phyloP scores from a whole-genome alignment of 164 flowering plant genomes.

The Sextonia rubra region DNA sequence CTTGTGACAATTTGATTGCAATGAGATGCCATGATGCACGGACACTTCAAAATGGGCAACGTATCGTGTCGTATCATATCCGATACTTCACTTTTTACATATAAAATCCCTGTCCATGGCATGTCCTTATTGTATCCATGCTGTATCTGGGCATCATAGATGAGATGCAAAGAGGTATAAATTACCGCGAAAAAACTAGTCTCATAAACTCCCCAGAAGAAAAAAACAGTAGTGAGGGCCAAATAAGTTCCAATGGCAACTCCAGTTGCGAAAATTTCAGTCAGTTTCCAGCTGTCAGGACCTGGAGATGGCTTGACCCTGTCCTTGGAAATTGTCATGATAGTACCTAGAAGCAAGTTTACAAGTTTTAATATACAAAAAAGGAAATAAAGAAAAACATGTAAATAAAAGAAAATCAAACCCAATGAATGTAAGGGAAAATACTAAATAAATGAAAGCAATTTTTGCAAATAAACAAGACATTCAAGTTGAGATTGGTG shows the following conservation, averaged over 20 bases:
- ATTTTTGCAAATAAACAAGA: neutral
- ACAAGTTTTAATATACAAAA: neutral
- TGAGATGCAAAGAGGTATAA: neutral
- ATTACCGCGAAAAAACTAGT: slow-evolving; percentile 52
- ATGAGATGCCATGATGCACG: no score
- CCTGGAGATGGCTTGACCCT: slow-evolving; percentile 68
- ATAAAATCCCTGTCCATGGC: no score
- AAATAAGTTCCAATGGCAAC: slow-evolving; percentile 49
- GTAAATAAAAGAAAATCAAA: no score
- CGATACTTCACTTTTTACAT: no score
- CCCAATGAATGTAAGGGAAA: neutral
- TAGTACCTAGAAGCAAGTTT: slow-evolving; percentile 42
- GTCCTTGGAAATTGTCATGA: slow-evolving; percentile 76
- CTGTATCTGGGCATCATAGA: no score
- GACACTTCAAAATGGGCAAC: no score
- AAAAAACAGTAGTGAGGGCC: slow-evolving; percentile 53
- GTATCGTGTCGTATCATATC: no score
- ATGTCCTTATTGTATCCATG: no score
- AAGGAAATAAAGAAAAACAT: no score
- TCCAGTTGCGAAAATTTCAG: slow-evolving; percentile 66
- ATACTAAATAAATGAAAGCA: neutral
- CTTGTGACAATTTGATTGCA: neutral
- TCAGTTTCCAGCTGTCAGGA: slow-evolving; percentile 70
- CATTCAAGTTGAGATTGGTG: neutral
- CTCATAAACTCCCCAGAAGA: slow-evolving; percentile 42